Percentiles rank a stretch among this genome's conserved stretches.
Evolutionary conservation across 2,329 filamentous ascomycete species (phyloP).

Genomic region (Scolecobasidium constrictum): DNA sequence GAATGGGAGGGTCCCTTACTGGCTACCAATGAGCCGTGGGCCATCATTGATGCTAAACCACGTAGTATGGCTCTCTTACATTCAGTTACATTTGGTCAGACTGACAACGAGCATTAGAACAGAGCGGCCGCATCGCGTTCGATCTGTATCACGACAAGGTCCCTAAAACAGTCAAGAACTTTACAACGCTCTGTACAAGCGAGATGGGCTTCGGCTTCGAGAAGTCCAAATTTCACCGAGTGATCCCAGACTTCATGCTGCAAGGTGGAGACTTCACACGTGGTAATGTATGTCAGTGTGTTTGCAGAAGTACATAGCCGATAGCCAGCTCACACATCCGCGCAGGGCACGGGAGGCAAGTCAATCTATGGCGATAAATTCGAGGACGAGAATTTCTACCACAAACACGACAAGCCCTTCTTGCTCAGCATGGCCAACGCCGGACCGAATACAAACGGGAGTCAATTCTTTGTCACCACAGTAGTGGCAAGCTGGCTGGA

Average conservation of each 20-base stretch:
- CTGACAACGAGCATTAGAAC: constrained; percentile 70
- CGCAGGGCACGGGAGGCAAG: constrained; percentile 76
- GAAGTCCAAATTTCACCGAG: constrained; percentile 84
- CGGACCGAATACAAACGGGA: constrained; percentile 69
- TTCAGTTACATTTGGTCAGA: constrained; percentile 22
- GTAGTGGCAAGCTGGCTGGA: constrained; percentile 59
- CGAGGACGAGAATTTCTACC: constrained; percentile 78
- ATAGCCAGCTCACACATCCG: neutral
- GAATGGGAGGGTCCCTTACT: constrained; percentile 8
- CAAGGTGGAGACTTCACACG: constrained; percentile 95
- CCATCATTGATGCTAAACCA: neutral
- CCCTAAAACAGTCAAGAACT: constrained; percentile 89
- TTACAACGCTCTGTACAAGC: constrained; percentile 74
- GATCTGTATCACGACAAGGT: constrained; percentile 80
- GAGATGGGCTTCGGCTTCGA: constrained; percentile 92
- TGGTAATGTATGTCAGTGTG: constrained; percentile 61
- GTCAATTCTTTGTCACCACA: constrained; percentile 64
- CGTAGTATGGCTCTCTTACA: constrained; percentile 1
- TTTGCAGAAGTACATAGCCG: neutral
- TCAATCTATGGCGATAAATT: constrained; percentile 96
- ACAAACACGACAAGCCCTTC: constrained; percentile 63
- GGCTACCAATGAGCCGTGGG: neutral
- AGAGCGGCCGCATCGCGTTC: constrained; percentile 78
- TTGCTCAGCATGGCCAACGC: constrained; percentile 93
- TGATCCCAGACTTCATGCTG: constrained; percentile 95